These are phyloP conservation scores for Neurospora hispaniola DNA, from an alignment of 495 filamentous ascomycete species.

Conservation along the genomic window DNA sequence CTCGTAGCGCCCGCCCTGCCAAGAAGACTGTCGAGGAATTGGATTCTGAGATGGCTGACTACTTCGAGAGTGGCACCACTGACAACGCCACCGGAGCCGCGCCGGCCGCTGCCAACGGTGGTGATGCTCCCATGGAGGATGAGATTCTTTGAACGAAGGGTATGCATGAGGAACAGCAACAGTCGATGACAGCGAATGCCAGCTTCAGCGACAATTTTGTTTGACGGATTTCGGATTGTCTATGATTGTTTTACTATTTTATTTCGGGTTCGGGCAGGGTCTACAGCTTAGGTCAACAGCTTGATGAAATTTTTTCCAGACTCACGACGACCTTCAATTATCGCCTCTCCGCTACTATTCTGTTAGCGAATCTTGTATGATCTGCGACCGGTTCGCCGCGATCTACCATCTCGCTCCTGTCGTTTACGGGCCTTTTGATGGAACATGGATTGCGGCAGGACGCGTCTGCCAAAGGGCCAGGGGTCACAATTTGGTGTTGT, in stretches of 20 bases:
- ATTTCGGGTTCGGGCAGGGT: not conserved
- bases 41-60: slow-evolving; percentile 90
- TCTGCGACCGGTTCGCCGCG: not conserved
- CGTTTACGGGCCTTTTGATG: not conserved
- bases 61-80: slow-evolving; percentile 45
- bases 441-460: not conserved
- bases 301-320: not conserved
- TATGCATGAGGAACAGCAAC: not conserved
- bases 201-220: not conserved
- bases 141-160: slow-evolving; percentile 27
- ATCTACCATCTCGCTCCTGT: not conserved
- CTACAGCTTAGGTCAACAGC: not conserved
- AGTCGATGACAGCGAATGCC: not conserved
- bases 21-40: slow-evolving; percentile 92
- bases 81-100: slow-evolving; percentile 36
- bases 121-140: slow-evolving; percentile 43
- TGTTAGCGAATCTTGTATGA: not conserved
- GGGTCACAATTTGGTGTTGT: not conserved
- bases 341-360: not conserved
- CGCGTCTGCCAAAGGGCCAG: not conserved
- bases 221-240: not conserved
- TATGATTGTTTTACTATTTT: not conserved
- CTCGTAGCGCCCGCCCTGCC: slow-evolving; percentile 49
- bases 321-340: not conserved
- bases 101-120: slow-evolving; percentile 16